phyloP scores from a whole-genome alignment of 1,284 basidiomycete genomes.

The Papiliotrema laurentii region DNA sequence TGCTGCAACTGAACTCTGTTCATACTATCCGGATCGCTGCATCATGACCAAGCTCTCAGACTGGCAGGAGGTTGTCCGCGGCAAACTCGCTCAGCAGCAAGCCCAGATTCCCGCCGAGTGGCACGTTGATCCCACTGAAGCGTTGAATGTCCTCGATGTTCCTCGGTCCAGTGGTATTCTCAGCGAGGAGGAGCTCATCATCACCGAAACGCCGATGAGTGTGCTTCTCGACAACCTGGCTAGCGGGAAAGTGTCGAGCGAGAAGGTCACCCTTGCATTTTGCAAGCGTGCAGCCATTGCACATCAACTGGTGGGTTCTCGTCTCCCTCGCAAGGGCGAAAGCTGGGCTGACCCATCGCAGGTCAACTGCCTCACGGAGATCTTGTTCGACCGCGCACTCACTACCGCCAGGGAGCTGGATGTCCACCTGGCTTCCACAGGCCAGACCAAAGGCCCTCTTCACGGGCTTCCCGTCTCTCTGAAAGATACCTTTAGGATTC shows the following conservation, averaged over 20 bases:
- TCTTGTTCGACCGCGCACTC: constrained; percentile 45
- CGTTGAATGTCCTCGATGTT: not conserved
- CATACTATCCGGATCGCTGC: not conserved
- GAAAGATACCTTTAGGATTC: constrained; percentile 25
- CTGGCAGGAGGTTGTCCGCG: constrained; percentile 57
- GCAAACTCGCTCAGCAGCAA: constrained; percentile 55
- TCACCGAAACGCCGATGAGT: not conserved
- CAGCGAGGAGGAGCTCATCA: not conserved
- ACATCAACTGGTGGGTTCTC: no score
- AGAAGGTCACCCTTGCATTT: constrained; percentile 51
- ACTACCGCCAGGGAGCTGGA: constrained; percentile 45
- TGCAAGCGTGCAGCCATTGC: constrained; percentile 73
- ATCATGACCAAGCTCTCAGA: constrained; percentile 1
- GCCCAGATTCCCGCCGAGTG: constrained; percentile 61
- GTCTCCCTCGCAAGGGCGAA: no score
- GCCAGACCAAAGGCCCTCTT: constrained; percentile 45
- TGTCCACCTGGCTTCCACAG: constrained; percentile 36
- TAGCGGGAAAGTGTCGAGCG: not conserved
- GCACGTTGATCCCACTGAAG: no score
- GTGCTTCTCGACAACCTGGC: not conserved
- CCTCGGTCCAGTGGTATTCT: not conserved
- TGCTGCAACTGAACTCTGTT: no score
- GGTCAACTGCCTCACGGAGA: constrained; percentile 47
- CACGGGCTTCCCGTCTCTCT: constrained; percentile 51
- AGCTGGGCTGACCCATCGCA: no score